Evolutionary conservation across 768 basidiomycete genomes (phyloP), one percentile per base, ranked within the genome.

Genomic region (Hydnomerulius pinastri): DNA sequence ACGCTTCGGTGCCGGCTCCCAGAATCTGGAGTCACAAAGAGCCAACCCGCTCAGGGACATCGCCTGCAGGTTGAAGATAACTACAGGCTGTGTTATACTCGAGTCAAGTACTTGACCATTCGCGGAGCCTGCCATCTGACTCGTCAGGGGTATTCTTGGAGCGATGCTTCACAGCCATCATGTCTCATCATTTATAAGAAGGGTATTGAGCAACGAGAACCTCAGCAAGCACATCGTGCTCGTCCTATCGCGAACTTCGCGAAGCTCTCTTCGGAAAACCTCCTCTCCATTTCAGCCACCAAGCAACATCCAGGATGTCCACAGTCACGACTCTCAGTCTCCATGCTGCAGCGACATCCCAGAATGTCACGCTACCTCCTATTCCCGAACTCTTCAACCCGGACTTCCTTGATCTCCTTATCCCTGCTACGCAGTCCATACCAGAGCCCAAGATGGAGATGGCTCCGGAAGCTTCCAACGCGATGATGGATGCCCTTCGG

Each of bases 311-410:
- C 12, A 48, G 9, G 21, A 53, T 48, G 51, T 53, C 40, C 8
- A 36, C 47, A 15, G 9, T n/a, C 30, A 30, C 21, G 23, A 27
- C 13, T 13, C 28, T 33, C 30, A 28, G 21, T 17, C 44, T 53
- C 20, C 51, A 46, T 28, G 43, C 48, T 23, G 46, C 62, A 13
- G 45, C 59, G 23, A 58, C 63, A 17, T 62, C 70, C 18, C 83
- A 82, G 55, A 71, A 65, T 37, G 69, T 83, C 43, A 72, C 76
- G 6, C 69, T 86, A 11, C 86, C 85, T 1, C 48, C 66, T 30
- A 76, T 88, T 38, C 77, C 77, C 1, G 84, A 86, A 57, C 77
- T 87, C 25, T 79, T 74, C 49, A 65, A 82, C 46, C 67, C 77
- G 27, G 73, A 77, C 56, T 85, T 80, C 55, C 76, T 86, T 44